These are phyloP conservation scores for Chaetomium sp. DNA, from an alignment of 2,329 filamentous ascomycete species.

Conservation along the genomic window DNA sequence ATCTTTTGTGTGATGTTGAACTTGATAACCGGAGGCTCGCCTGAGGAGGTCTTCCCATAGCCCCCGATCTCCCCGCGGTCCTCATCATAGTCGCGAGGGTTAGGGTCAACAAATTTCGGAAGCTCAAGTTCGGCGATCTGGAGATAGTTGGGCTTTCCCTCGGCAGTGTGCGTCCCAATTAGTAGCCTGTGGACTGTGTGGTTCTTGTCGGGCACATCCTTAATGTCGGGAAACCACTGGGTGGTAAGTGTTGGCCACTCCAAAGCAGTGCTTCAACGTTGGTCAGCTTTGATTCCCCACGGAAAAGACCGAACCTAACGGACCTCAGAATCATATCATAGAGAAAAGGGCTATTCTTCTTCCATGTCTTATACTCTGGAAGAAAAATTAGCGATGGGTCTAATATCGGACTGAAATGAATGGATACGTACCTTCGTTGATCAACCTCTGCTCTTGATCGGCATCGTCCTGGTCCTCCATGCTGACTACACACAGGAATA, in stretches of 20 bases:
- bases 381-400: background rate
- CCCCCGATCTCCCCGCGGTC: slow-evolving; percentile 89
- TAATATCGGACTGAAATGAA: background rate
- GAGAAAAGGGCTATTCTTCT: slow-evolving; percentile 97
- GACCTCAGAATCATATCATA: slow-evolving; percentile 93
- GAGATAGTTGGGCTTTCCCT: slow-evolving; percentile 78
- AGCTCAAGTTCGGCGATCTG: slow-evolving; percentile 94
- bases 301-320: slow-evolving; percentile 16
- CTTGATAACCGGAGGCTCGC: slow-evolving; percentile 65
- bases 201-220: slow-evolving; percentile 79
- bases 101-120: slow-evolving; percentile 68
- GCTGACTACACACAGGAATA: slow-evolving; percentile 33
- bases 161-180: slow-evolving; percentile 90
- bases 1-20: slow-evolving; percentile 95
- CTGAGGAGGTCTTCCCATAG: slow-evolving; percentile 60
- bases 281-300: background rate
- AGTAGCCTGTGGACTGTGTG: slow-evolving; percentile 83
- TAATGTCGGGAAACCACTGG: slow-evolving; percentile 96
- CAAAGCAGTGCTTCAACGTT: slow-evolving; percentile 63
- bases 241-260: slow-evolving; percentile 97
- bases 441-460: slow-evolving; percentile 73
- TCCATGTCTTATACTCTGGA: slow-evolving; percentile 98
- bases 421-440: slow-evolving; percentile 69
- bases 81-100: slow-evolving; percentile 82
- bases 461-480: slow-evolving; percentile 62